These are phyloP conservation scores for Alternaria atra DNA, from an alignment of 2,329 filamentous ascomycete species.

Conservation along the genomic window DNA sequence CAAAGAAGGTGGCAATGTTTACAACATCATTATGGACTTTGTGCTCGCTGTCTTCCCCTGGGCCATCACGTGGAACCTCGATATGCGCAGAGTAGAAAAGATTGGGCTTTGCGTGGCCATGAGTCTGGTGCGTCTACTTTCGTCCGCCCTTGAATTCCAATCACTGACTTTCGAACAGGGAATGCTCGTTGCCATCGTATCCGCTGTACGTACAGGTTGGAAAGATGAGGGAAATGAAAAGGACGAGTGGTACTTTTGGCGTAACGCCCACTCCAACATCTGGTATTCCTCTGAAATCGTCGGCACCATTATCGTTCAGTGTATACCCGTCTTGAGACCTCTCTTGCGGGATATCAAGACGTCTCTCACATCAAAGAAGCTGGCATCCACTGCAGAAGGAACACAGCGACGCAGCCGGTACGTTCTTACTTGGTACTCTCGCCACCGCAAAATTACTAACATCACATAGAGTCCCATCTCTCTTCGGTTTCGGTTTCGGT, in stretches of 20 bases:
- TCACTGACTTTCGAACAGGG: slow-evolving; percentile 38
- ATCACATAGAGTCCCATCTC: slow-evolving; percentile 7
- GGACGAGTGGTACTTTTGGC: slow-evolving; percentile 58
- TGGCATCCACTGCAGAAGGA: slow-evolving; percentile 28
- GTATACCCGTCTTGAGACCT: slow-evolving; percentile 62
- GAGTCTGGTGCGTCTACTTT: slow-evolving; percentile 51
- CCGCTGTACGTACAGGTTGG: slow-evolving; percentile 60
- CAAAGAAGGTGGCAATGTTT: slow-evolving; percentile 63
- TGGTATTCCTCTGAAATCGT: slow-evolving; percentile 63
- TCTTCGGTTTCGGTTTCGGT: slow-evolving; percentile 17
- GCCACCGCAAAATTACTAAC: neutral
- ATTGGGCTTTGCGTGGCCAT: slow-evolving; percentile 61
- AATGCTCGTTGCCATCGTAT: slow-evolving; percentile 60
- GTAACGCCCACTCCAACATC: slow-evolving; percentile 58
- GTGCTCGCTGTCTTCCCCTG: slow-evolving; percentile 61
- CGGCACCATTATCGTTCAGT: slow-evolving; percentile 65
- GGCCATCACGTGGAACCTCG: slow-evolving; percentile 59
- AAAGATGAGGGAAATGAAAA: slow-evolving; percentile 61
- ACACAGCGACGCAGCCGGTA: slow-evolving; percentile 28
- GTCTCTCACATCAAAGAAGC: slow-evolving; percentile 48
- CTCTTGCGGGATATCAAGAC: slow-evolving; percentile 56
- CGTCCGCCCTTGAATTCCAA: neutral
- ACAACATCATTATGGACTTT: slow-evolving; percentile 65
- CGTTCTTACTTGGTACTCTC: neutral
- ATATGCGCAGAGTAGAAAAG: slow-evolving; percentile 61